Percentiles rank a stretch among this genome's conserved stretches.
phyloP scores from a whole-genome alignment of 495 filamentous ascomycete species.

The Penicillium egyptiacum region DNA sequence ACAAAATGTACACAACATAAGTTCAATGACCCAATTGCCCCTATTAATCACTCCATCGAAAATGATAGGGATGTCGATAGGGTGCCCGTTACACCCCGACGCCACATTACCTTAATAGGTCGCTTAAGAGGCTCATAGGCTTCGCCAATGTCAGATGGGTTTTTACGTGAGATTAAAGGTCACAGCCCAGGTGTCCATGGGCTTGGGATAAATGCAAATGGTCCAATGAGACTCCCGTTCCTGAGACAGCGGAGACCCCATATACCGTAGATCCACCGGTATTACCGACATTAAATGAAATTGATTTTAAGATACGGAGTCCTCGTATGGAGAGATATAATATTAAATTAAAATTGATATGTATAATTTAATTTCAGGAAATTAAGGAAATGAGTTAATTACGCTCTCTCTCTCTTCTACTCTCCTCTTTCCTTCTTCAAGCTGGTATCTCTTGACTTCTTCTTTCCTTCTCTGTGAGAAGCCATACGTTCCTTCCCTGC shows the following conservation, averaged over 20 bases:
- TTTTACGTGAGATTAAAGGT: conserved; percentile 11
- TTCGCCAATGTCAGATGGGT: neutral
- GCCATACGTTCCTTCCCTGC: conserved; percentile 44
- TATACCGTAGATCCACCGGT: conserved; percentile 9
- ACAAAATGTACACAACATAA: neutral
- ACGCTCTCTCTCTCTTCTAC: conserved; percentile 23
- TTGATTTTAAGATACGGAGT: neutral
- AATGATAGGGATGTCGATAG: neutral
- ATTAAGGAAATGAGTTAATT: conserved; percentile 19
- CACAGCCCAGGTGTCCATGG: neutral
- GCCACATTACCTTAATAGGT: neutral
- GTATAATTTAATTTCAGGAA: conserved; percentile 5
- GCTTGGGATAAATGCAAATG: neutral
- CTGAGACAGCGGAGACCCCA: conserved; percentile 18
- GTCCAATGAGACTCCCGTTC: conserved; percentile 12
- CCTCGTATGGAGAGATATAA: neutral
- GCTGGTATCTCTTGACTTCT: conserved; percentile 22
- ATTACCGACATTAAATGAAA: neutral
- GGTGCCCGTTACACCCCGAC: neutral
- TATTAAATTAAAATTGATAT: conserved; percentile 4
- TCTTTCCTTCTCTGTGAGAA: conserved; percentile 33
- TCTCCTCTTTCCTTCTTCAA: conserved; percentile 26
- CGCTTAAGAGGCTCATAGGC: conserved; percentile 4
- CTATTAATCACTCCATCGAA: neutral
- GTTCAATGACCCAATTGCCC: neutral